These are phyloP conservation scores for Tagetes erecta DNA, from an alignment of 129 eudicot genomes.

Conservation along the genomic window DNA sequence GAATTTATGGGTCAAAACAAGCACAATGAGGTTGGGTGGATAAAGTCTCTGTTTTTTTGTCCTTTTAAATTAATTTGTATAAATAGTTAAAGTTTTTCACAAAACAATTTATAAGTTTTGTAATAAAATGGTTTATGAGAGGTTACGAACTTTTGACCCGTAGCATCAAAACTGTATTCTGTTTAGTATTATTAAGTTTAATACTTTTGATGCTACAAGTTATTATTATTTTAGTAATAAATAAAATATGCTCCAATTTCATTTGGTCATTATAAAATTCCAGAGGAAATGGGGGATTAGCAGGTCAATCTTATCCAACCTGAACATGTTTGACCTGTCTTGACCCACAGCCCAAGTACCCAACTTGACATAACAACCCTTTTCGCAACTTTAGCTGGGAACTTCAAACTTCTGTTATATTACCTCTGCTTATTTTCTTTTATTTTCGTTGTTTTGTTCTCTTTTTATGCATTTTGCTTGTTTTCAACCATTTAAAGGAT, in stretches of 20 bases:
- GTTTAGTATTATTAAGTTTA: constrained; percentile 3
- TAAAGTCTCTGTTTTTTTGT: not conserved
- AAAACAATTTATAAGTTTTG: not conserved
- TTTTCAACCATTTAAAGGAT: not conserved
- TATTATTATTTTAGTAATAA: not conserved
- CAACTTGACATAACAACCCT: not conserved
- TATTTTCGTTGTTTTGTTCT: not conserved
- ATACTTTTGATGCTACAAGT: constrained; percentile 10
- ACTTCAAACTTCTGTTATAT: constrained; percentile 7
- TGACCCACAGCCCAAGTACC: not conserved
- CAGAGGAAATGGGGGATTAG: constrained; percentile 2
- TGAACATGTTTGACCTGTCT: not conserved
- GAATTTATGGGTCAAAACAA: constrained; percentile 1
- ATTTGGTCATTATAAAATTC: not conserved
- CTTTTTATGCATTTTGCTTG: not conserved
- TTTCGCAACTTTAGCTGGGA: not conserved
- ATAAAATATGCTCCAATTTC: not conserved
- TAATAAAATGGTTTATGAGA: not conserved
- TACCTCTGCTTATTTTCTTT: constrained; percentile 6
- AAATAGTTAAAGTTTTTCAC: not conserved
- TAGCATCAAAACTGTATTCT: not conserved
- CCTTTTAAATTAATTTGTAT: not conserved
- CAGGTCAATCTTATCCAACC: not conserved
- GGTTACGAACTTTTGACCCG: not conserved
- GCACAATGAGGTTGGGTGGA: not conserved